Conservation (phyloP, 1,139 yeast species). For the Diutina ranongensis region DNA sequence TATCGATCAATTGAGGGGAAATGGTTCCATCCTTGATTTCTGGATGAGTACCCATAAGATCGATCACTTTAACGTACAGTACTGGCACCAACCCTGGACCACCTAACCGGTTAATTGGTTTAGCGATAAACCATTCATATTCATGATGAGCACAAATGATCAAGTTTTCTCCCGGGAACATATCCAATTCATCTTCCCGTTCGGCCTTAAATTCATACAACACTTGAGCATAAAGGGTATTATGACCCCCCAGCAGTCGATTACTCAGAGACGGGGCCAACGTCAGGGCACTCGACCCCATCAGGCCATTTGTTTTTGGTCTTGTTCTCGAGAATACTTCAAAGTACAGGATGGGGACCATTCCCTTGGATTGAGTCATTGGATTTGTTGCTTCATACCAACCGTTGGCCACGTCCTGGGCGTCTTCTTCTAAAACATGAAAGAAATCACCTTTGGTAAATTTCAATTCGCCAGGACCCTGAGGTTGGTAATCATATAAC, state of each 20-base stretch:
- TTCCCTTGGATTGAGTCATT: conserved; percentile 60
- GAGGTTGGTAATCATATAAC: conserved; percentile 63
- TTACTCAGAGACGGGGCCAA: background rate
- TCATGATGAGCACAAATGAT: conserved; percentile 94
- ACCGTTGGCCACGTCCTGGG: conserved; percentile 31
- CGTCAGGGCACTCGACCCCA: background rate
- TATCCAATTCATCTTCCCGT: conserved; percentile 77
- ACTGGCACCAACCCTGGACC: conserved; percentile 97
- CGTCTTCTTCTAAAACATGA: conserved; percentile 42
- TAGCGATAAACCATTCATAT: conserved; percentile 95
- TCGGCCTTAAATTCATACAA: conserved; percentile 84
- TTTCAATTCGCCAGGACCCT: conserved; percentile 70
- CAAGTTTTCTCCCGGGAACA: conserved; percentile 76
- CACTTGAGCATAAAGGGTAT: conserved; percentile 34
- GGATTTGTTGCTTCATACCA: conserved; percentile 93
- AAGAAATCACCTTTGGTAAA: conserved; percentile 81
- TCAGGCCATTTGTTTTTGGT: conserved; percentile 11
- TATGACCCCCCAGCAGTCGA: conserved; percentile 11
- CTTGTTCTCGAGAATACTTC: conserved; percentile 62
- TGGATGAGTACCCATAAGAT: conserved; percentile 36
- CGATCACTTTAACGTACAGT: conserved; percentile 76
- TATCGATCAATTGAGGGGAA: conserved; percentile 27
- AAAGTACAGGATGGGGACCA: conserved; percentile 80
- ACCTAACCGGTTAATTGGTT: conserved; percentile 88
- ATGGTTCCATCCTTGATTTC: conserved; percentile 15